Percentiles rank a stretch among this genome's conserved stretches.
These are phyloP conservation scores for Harringtonia lauricola DNA, from an alignment of 2,329 filamentous ascomycete genomes.

Conservation along the genomic window DNA sequence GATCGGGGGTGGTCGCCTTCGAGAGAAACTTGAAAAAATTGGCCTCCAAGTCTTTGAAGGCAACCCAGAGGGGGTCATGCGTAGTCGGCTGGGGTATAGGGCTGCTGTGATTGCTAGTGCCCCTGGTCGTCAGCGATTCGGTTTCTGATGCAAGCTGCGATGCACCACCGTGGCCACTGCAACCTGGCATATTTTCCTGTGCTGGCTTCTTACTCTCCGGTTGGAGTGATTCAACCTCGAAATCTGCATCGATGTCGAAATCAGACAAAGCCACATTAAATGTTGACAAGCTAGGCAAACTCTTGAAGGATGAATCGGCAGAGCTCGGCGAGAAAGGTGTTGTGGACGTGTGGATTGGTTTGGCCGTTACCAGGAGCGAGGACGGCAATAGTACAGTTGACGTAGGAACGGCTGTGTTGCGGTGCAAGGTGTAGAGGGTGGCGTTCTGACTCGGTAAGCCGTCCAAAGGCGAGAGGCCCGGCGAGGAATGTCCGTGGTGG, in stretches of 20 bases:
- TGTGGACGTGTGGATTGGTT: neutral
- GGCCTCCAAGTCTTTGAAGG: conserved; percentile 42
- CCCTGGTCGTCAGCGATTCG: conserved; percentile 25
- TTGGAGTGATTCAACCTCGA: no score
- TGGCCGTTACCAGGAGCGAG: neutral
- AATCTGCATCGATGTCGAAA: no score
- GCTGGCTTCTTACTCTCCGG: no score
- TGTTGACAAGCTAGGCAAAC: no score
- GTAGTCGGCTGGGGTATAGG: conserved; percentile 28
- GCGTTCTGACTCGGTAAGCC: conserved; percentile 12
- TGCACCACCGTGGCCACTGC: conserved; percentile 15
- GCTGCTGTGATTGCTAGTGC: conserved; percentile 25
- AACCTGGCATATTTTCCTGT: no score
- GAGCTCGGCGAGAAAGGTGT: no score
- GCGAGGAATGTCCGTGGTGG: conserved; percentile 22
- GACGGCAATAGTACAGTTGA: conserved; percentile 6
- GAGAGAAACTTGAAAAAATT: conserved; percentile 47
- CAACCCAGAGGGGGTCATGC: conserved; percentile 42
- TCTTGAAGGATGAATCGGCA: no score
- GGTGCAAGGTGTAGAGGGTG: conserved; percentile 3
- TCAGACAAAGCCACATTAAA: no score
- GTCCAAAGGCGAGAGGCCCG: conserved; percentile 15
- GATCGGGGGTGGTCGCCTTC: conserved; percentile 58
- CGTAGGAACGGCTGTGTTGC: conserved; percentile 2
- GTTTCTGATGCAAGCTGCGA: no score